phyloP scores from a whole-genome alignment of 306 rosid genomes.

The Hippophae rhamnoides region DNA sequence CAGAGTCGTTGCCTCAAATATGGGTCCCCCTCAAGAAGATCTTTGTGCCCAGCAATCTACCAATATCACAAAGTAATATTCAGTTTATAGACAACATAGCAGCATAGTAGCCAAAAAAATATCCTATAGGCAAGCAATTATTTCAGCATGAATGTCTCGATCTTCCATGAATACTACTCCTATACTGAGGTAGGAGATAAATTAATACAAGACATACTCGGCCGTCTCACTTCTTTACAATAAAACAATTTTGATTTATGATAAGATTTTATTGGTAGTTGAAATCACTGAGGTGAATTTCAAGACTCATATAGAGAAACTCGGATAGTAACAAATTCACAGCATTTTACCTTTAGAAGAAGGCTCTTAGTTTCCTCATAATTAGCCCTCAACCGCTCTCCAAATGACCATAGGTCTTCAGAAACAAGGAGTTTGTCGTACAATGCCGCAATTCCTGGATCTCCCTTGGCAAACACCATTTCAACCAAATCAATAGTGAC shows the following conservation, averaged over 20 bases:
- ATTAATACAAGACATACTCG: no score
- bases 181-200: no score
- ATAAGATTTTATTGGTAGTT: no score
- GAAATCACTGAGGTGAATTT: no score
- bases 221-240: no score
- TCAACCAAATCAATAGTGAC: slow-evolving; percentile 94
- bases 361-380: slow-evolving; percentile 75
- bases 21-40: slow-evolving; percentile 89
- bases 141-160: no score
- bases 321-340: neutral
- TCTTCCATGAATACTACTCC: no score
- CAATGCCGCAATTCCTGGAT: slow-evolving; percentile 72
- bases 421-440: slow-evolving; percentile 86
- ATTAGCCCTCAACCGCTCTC: slow-evolving; percentile 54
- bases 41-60: slow-evolving; percentile 90
- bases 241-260: no score
- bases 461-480: slow-evolving; percentile 99
- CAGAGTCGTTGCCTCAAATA: slow-evolving; percentile 89
- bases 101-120: neutral
- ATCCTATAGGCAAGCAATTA: no score
- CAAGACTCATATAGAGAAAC: no score
- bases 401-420: slow-evolving; percentile 70
- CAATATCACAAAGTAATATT: slow-evolving; percentile 9
- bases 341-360: slow-evolving; percentile 56
- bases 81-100: neutral